Evolutionary conservation across 2,329 filamentous ascomycete species (phyloP), one percentile per base, ranked within the genome.

Genomic region (Corynespora cassiicola): DNA sequence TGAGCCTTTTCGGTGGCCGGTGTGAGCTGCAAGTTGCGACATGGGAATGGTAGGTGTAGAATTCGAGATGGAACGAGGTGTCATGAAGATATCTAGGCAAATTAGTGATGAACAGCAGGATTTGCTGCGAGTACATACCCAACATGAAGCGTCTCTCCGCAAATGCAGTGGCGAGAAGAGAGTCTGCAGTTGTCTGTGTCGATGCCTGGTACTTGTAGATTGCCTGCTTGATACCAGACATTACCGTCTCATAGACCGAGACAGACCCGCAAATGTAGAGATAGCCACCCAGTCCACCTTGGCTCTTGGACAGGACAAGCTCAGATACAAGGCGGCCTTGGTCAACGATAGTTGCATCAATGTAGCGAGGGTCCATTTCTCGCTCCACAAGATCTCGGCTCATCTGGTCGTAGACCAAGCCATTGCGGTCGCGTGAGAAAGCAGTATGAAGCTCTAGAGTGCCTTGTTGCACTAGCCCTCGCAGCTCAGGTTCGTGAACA

Each of bases 91-190:
- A 41, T 80, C 50, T 34, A 42, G 17, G 16, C 4, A 32, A 12
- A 14, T 38, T 12, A 22, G 27, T 26, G 7, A 26, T 24, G 17
- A 21, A 11, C 5, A n/a, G n/a, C 10, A 6, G 16, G 15, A 7
- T 18, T 10, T 17, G 19, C n/a, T n/a, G n/a, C n/a, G 4, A 6
- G n/a, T 4, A 22, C 32, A 3, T 41, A 41, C 38, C 77, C 0
- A 80, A 58, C 78, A 80, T 80, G 51, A 81, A 77, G 5, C 78
- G 69, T 1, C 78, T 68, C 56, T 81, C 78, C 0, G 77, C 77
- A 39, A 80, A 80, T 0, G 78, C 77, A 16, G 72, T 75, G 47
- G 76, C 73, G 33, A 80, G 57, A 32, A 80, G 72, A 20, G 71
- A 56, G 36, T 80, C 77, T 1, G 75, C 73, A 0, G 72, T 73